Percentiles rank a stretch among this genome's conserved stretches.
phyloP scores from a whole-genome alignment of 2,329 filamentous ascomycete genomes.

The Colletotrichum sp. region DNA sequence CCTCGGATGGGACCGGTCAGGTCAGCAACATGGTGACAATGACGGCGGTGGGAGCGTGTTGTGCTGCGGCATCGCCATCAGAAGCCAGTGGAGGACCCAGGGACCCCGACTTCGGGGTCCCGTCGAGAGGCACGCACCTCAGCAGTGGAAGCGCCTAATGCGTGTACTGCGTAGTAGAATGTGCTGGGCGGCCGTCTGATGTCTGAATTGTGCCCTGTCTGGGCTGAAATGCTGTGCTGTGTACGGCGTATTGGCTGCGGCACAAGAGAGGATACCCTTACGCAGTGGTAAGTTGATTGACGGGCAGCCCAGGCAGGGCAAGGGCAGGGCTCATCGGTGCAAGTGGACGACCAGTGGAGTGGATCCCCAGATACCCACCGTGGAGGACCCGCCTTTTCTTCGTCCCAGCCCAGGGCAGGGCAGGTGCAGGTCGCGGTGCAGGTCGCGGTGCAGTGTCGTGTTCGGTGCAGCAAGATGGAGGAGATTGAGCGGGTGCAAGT shows the following conservation, averaged over 20 bases:
- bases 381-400: background rate
- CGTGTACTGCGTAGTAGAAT: background rate
- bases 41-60: background rate
- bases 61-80: background rate
- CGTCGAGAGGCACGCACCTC: background rate
- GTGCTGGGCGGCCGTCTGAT: background rate
- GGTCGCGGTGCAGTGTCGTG: background rate
- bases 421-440: background rate
- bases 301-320: background rate
- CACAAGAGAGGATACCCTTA: background rate
- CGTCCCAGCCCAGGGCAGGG: background rate
- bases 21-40: background rate
- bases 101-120: background rate
- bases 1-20: background rate
- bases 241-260: background rate
- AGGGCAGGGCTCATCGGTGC: conserved; percentile 13
- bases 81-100: background rate
- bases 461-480: background rate
- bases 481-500: background rate
- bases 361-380: background rate
- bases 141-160: background rate
- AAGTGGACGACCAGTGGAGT: background rate
- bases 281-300: background rate
- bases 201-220: background rate
- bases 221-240: background rate